Percentiles rank a stretch among this genome's conserved stretches.
These are phyloP conservation scores for Euphrasia confusa DNA, from an alignment of 257 asterid species.

Conservation along the genomic window DNA sequence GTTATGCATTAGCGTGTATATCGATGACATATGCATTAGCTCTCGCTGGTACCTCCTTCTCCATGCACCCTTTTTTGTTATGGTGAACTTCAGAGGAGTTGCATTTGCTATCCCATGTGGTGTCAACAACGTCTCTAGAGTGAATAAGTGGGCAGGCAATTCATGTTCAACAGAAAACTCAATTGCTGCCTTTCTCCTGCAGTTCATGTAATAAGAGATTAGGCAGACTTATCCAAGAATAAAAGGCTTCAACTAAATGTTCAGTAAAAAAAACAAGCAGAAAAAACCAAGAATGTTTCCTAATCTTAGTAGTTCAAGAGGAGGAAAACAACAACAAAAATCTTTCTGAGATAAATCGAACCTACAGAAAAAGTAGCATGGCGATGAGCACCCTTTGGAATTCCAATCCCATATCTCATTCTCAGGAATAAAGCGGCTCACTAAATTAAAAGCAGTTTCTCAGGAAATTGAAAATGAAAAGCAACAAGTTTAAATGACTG, in stretches of 20 bases:
- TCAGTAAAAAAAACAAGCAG: background rate
- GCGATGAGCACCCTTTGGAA: no score
- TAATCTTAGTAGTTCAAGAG: background rate
- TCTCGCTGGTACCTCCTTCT: constrained; percentile 32
- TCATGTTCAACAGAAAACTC: constrained; percentile 45
- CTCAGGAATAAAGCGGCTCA: no score
- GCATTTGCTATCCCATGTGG: constrained; percentile 33
- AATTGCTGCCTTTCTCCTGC: constrained; percentile 53
- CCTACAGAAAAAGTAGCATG: no score
- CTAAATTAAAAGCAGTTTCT: no score
- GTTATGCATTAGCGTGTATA: constrained; percentile 36
- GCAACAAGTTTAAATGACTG: no score
- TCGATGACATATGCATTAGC: constrained; percentile 32
- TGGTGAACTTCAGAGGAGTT: constrained; percentile 50
- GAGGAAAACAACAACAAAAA: background rate
- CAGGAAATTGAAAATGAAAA: no score
- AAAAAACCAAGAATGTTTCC: background rate
- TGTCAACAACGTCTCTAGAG: constrained; percentile 28
- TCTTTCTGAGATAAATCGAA: background rate
- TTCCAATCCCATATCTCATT: no score
- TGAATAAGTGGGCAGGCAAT: constrained; percentile 32
- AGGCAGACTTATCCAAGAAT: background rate
- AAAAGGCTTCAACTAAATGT: background rate
- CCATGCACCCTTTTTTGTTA: constrained; percentile 46
- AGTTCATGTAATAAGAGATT: constrained; percentile 3